Evolutionary conservation across 2,329 filamentous ascomycete genomes (phyloP).

Genomic region (Fusarium neocosmosporiellum): DNA sequence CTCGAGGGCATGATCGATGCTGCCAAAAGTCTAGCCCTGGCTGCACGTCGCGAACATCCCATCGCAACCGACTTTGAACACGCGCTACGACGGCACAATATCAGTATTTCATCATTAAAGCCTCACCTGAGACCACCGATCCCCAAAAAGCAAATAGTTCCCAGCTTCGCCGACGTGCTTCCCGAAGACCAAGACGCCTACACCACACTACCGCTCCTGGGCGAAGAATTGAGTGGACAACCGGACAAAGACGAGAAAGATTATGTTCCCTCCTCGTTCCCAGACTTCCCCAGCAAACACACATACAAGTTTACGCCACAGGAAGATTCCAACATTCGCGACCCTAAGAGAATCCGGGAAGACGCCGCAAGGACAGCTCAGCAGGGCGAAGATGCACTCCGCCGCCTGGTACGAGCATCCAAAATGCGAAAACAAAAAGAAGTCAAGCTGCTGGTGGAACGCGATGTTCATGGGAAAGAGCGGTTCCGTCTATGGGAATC

Average conservation of each 20-base stretch:
- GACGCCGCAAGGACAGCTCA: conserved; percentile 70
- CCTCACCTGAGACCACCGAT: conserved; percentile 68
- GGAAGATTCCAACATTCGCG: conserved; percentile 57
- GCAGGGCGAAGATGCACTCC: conserved; percentile 71
- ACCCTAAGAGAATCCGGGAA: conserved; percentile 69
- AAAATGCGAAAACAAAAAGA: conserved; percentile 75
- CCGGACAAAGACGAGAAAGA: conserved; percentile 64
- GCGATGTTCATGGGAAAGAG: conserved; percentile 63
- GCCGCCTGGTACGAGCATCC: conserved; percentile 68
- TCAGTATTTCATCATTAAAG: conserved; percentile 62
- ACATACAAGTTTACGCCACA: conserved; percentile 71
- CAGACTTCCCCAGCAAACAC: conserved; percentile 72
- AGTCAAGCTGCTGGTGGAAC: conserved; percentile 66
- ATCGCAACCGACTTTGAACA: conserved; percentile 68
- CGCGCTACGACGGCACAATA: conserved; percentile 62
- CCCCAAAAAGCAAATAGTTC: conserved; percentile 51
- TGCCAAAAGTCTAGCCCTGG: conserved; percentile 58
- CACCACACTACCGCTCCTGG: conserved; percentile 58
- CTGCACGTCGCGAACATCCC: conserved; percentile 63
- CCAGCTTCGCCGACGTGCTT: conserved; percentile 53
- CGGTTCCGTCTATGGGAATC: conserved; percentile 71
- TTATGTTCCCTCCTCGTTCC: conserved; percentile 70
- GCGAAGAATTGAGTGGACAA: conserved; percentile 68
- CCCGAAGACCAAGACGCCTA: conserved; percentile 54
- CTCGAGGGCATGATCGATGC: conserved; percentile 61